Evolutionary conservation across 352 stramenopile genomes (phyloP), one percentile per base, ranked within the genome.

Genomic region (Phytophthora crassamura): DNA sequence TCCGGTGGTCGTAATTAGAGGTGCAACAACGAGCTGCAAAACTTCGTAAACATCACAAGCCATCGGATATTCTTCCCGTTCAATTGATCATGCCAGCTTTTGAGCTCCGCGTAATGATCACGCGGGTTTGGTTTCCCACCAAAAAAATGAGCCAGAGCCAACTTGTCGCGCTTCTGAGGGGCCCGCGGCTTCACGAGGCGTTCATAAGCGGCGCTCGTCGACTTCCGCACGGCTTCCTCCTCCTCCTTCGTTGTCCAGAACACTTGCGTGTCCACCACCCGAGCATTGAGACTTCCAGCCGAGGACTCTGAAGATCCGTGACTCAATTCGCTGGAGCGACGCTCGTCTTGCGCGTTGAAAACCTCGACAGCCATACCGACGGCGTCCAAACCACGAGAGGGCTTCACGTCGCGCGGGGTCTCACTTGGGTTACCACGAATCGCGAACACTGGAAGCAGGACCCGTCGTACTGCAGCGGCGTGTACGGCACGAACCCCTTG

Each of bases 201-300:
- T 9, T 72, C 64, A 11, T 69, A 64, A 1, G 64, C 64, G 7
- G 46, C 64, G 18, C 65, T 73, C 1, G 45, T 69, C 4, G 35
- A 14, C 30, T 65, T 63, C 11, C 59, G 64, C 25, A 59, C 64
- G 8, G 39, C 46, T 41, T 63, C 42, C 20, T 72, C 63, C 39
- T 71, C 58, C 46, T 68, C 58, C n/a, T 7, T 35, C 4, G 64
- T 64, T 6, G 42, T 51, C 64, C 64, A 72, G 36, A 68, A 68
- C 36, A 62, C 18, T 5, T 72, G 38, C 5, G 33, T 33, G 12
- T 57, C 48, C n/a, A 49, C 25, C 16, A 35, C 10, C 22, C 30
- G n/a, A 9, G 41, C 16, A 35, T 32, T 35, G 3, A 32, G 16
- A 53, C 41, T 56, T 36, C 16, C 45, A 20, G 34, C 38, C 10